phyloP scores from a whole-genome alignment of 345 rosid species.

The Hypericum perforatum region DNA sequence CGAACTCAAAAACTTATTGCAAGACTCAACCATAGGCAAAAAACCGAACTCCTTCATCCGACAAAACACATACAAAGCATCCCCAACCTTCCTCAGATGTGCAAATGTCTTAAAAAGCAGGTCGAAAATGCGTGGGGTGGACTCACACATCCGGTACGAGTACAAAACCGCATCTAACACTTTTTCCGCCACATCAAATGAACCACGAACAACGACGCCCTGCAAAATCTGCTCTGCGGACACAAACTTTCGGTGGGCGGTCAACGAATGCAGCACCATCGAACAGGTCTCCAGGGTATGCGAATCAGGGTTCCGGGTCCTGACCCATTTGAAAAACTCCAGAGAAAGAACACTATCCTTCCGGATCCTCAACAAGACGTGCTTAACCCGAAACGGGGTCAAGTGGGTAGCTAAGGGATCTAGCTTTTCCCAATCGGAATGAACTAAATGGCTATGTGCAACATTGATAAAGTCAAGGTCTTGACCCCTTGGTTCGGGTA shows the following conservation, averaged over 20 bases:
- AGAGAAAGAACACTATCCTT: slow-evolving; percentile 63
- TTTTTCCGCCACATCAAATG: slow-evolving; percentile 33
- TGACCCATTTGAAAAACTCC: slow-evolving; percentile 63
- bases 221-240: slow-evolving; percentile 54
- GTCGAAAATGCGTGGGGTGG: slow-evolving; percentile 73
- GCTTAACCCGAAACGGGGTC: slow-evolving; percentile 49
- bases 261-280: slow-evolving; percentile 54
- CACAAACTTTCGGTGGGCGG: slow-evolving; percentile 58
- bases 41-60: slow-evolving; percentile 65
- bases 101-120: slow-evolving; percentile 56
- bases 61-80: slow-evolving; percentile 45
- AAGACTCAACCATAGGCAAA: slow-evolving; percentile 57
- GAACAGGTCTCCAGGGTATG: slow-evolving; percentile 53
- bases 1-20: slow-evolving; percentile 74
- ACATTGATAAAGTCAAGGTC: slow-evolving; percentile 80
- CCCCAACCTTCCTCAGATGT: slow-evolving; percentile 59
- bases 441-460: slow-evolving; percentile 72
- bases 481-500: slow-evolving; percentile 58
- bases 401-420: slow-evolving; percentile 28
- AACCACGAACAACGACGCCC: slow-evolving; percentile 19
- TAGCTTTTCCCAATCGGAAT: slow-evolving; percentile 71
- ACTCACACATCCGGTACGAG: slow-evolving; percentile 61
- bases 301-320: slow-evolving; percentile 32
- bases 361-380: slow-evolving; percentile 44
- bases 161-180: slow-evolving; percentile 51